Conservation (phyloP, 2,329 filamentous ascomycete genomes). For the Penicillium sp. region DNA sequence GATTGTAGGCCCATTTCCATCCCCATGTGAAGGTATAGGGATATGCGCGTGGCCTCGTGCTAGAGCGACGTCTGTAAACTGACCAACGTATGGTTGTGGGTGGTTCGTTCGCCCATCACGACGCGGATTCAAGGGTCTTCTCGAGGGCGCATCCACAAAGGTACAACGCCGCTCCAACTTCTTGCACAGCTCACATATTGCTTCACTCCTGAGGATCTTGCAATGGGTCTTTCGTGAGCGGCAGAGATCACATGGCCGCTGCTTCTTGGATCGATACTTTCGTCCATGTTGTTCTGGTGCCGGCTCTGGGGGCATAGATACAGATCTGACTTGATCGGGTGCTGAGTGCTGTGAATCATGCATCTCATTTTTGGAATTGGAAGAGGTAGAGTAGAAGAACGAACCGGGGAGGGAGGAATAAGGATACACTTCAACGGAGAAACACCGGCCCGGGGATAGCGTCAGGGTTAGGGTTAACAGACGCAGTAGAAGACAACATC, state of each 20-base stretch:
- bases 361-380: background rate
- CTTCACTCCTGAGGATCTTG: background rate
- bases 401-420: background rate
- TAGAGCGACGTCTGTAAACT: background rate
- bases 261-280: conserved; percentile 6
- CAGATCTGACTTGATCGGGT: background rate
- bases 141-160: background rate
- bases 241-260: conserved; percentile 6
- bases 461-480: background rate
- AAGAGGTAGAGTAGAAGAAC: background rate
- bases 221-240: conserved; percentile 3
- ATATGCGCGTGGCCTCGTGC: background rate
- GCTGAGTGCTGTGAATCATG: background rate
- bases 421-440: background rate
- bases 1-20: background rate
- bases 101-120: background rate
- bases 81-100: background rate
- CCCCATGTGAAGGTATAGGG: background rate
- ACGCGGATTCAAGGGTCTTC: background rate
- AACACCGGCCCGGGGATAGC: background rate
- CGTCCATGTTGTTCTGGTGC: conserved; percentile 10
- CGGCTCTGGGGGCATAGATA: background rate
- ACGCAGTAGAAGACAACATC: no score
- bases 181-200: conserved; percentile 3
- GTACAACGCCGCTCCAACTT: background rate